Base-by-base conservation (phyloP, 768 basidiomycete genomes). In the Austroboletus eburneus region DNA sequence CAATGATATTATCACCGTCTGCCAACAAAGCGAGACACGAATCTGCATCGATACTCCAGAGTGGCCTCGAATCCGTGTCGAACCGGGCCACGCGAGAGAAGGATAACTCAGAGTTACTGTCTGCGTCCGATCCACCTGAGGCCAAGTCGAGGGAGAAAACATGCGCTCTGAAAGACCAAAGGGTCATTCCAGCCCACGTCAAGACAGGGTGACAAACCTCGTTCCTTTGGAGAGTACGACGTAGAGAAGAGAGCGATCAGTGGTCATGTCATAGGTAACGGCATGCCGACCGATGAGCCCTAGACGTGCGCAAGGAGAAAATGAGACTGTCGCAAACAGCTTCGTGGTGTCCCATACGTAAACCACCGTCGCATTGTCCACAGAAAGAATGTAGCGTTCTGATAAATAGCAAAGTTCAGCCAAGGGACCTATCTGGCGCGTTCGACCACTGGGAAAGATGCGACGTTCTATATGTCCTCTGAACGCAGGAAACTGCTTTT, bases 21-120 rank as follows among this genome's bases (percentile, higher is more conserved):
- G 43, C 32, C 20, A 70, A 63, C 3, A 67, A 61, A 17, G 69
- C 49, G 7, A 69, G 58, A 18, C 62, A 51, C 16, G 57, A 51
- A 4, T 48, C 42, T 3, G 63, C 59, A 16, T 72, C 62, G 32
- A 78, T 62, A 14, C 63, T 20, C 69, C 56, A 7, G 61, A 57
- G 4, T 35, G 34, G 16, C 18, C 7, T 20, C 13, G n/a, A 14
- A 9, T 22, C 17, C 7, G 49, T 39, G 43, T 47, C 23, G 24
- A 58, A 35, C 20, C 55, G 42, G 8, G 49, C 39, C 3, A 39
- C 16, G 12, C 37, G 23, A 7, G 40, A 21, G 30, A 55, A 52
- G 17, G 37, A 42, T 10, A 42, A 16, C 9, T 20, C 43, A 35
- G 35, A 14, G 7, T 29, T 18, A 16, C 34, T 22, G 4, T 36